Base-by-base conservation (phyloP, 2,329 filamentous ascomycete genomes). In the Aspergillus aculeatus region DNA sequence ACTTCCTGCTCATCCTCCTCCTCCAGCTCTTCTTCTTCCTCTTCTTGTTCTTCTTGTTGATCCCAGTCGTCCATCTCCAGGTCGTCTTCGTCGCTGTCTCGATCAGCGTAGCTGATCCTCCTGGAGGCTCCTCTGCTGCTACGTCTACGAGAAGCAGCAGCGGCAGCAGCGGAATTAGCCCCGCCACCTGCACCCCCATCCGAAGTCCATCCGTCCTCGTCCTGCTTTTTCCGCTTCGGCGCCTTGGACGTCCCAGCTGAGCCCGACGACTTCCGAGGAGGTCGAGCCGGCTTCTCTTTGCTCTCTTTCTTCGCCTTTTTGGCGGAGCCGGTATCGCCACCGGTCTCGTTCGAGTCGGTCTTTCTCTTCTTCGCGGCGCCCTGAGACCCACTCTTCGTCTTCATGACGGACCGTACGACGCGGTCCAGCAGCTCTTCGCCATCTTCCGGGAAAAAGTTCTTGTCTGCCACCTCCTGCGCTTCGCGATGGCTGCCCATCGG, bases 401-500 rank as follows among this genome's bases (percentile, higher is more conserved):
- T 92, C 74, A 96, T 78, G 16, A 78, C 80, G 47, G 75, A 87
- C 68, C 88, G 87, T 60, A 97, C 91, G 50, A 92, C 75, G 21
- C 87, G 86, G 66, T 97, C 93, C 29, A 98, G 81, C 56, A 85
- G 83, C 60, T 93, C 89, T 47, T 91, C 89, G 19, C 91, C 76
- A 24, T 88, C 89, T 14, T 92, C 89, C 1, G 91, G 89, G 11
- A 96, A 83, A 72, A 90, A 96, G 60, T 89, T 88, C 80, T 89
- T 96, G 73, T 92, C 88, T 0, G 93, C 92, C 70, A 96, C 92
- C 68, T 91, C 86, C 70, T 95, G 90, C 0, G 93, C 93, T 52
- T 87, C 84, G 31, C 89, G 85, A 69, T 96, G 92, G 62, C 85
- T 91, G 21, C 88, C 84, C 64, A 98, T 83, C 3, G 86, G 82